Conservation (phyloP, 2,329 filamentous ascomycete genomes). For the Akanthomyces muscarius region DNA sequence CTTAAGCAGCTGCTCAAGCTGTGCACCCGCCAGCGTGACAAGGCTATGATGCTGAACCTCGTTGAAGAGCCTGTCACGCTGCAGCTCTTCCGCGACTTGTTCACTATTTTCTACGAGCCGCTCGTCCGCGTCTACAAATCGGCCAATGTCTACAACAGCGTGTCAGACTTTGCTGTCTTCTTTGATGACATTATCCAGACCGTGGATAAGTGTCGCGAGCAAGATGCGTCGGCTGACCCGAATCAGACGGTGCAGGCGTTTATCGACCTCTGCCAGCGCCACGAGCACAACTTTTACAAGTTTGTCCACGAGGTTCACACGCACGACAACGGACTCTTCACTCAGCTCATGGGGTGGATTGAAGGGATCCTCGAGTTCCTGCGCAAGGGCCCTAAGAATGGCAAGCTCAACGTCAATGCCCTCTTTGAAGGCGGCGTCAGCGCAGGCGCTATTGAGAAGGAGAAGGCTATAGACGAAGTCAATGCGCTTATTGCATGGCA, state of each 20-base stretch:
- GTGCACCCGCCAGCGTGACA: constrained; percentile 85
- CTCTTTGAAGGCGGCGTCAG: constrained; percentile 78
- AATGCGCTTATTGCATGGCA: constrained; percentile 89
- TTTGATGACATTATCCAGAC: constrained; percentile 87
- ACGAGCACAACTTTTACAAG: constrained; percentile 97
- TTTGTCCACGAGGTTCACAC: constrained; percentile 97
- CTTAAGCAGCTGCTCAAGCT: constrained; percentile 94
- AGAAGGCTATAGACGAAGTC: constrained; percentile 73
- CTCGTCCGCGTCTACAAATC: constrained; percentile 97
- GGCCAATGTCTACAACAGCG: constrained; percentile 94
- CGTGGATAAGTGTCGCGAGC: constrained; percentile 60
- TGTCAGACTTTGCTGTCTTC: constrained; percentile 93
- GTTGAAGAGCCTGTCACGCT: constrained; percentile 97
- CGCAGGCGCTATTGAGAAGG: constrained; percentile 63
- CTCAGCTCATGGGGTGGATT: constrained; percentile 94
- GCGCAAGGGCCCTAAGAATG: constrained; percentile 77
- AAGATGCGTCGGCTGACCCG: constrained; percentile 87
- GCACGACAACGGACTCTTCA: constrained; percentile 94
- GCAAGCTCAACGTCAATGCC: constrained; percentile 90
- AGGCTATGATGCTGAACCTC: constrained; percentile 92
- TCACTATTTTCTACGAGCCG: constrained; percentile 98
- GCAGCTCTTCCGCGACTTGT: constrained; percentile 91
- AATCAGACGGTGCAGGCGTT: constrained; percentile 98
- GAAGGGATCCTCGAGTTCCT: constrained; percentile 94
- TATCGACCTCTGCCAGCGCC: constrained; percentile 90